These are phyloP conservation scores for Fragilariopsis cylindrus DNA, from an alignment of 108 stramenopile genomes.

Conservation along the genomic window DNA sequence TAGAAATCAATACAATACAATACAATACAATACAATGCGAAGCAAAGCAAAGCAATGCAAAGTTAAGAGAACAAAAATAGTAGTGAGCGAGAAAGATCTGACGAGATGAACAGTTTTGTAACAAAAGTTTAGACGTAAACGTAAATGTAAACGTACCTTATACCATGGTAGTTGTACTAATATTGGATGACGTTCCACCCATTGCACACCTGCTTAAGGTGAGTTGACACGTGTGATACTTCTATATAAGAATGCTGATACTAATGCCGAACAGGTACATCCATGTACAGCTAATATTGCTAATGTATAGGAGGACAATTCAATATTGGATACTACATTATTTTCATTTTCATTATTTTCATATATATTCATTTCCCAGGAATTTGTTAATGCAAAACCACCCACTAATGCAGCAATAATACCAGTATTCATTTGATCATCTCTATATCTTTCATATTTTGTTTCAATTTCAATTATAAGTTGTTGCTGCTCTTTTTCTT, in stretches of 20 bases:
- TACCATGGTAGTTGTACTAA: neutral
- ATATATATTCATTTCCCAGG: conserved; percentile 1
- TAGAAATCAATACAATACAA: neutral
- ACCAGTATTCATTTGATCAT: conserved; percentile 7
- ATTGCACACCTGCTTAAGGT: neutral
- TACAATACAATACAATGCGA: neutral
- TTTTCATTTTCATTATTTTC: neutral
- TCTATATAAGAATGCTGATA: neutral
- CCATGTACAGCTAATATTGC: conserved; percentile 6
- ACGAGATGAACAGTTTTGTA: neutral
- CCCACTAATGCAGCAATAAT: neutral
- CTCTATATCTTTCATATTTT: neutral
- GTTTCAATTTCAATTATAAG: neutral
- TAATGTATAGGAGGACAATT: neutral
- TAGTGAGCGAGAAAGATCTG: neutral
- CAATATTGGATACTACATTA: neutral
- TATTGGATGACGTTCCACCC: neutral
- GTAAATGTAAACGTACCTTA: neutral
- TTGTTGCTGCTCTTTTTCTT: too few species aligned
- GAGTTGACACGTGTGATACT: neutral
- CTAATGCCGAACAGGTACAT: conserved; percentile 4
- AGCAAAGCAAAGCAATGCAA: neutral
- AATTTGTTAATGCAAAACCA: conserved; percentile 2
- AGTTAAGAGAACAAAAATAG: neutral
- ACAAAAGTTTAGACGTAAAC: neutral